phyloP scores from a whole-genome alignment of 202 grass and related monocot genomes.

The Carex arenaria region DNA sequence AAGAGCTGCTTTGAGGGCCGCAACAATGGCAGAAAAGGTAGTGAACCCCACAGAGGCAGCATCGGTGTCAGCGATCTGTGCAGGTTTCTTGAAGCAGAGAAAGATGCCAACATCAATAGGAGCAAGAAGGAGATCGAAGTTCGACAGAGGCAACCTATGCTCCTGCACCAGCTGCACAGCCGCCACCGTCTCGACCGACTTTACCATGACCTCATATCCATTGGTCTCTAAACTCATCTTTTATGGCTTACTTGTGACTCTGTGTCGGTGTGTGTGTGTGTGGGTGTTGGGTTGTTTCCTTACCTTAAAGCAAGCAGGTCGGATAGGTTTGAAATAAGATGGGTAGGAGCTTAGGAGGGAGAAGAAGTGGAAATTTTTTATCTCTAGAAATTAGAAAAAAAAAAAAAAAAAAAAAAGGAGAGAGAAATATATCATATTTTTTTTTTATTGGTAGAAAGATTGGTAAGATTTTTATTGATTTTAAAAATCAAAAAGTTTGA shows the following conservation, averaged over 20 bases:
- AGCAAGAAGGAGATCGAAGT: conserved; percentile 61
- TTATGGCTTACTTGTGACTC: not conserved
- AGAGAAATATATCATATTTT: too few species aligned
- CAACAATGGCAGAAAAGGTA: conserved; percentile 12
- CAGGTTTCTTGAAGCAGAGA: conserved; percentile 55
- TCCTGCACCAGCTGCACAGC: conserved; percentile 41
- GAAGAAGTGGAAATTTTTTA: too few species aligned
- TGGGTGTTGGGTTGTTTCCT: not conserved
- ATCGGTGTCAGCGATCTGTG: not conserved
- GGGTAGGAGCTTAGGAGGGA: too few species aligned
- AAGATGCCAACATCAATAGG: conserved; percentile 59
- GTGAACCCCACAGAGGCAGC: not conserved
- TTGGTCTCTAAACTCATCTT: not conserved
- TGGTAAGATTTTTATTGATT: too few species aligned
- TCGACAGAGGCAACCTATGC: conserved; percentile 16
- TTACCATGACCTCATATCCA: conserved; percentile 19
- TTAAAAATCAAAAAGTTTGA: too few species aligned
- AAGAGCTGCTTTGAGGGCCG: conserved; percentile 40
- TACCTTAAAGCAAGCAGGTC: too few species aligned
- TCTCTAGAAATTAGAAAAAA: too few species aligned
- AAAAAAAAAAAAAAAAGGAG: too few species aligned
- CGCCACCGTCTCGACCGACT: conserved; percentile 28
- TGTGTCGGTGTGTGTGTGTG: not conserved
- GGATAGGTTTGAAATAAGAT: not conserved
- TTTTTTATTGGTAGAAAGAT: too few species aligned